Evolutionary conservation across 75 land plant species (phyloP).

Genomic region (Picea glauca): DNA sequence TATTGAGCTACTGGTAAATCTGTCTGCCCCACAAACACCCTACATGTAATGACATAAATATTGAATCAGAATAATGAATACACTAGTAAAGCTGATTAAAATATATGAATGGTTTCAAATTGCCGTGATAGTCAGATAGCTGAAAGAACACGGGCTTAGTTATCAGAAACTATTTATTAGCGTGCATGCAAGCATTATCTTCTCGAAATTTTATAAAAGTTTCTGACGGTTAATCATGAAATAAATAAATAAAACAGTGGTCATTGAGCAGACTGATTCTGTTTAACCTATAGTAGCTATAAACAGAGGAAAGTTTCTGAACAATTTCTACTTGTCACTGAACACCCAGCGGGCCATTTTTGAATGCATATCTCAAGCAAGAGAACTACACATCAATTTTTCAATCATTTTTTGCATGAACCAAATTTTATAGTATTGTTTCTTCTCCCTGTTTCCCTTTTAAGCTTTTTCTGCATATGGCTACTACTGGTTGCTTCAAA

Average conservation of each 20-base stretch:
- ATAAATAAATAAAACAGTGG: not conserved
- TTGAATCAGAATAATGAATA: not conserved
- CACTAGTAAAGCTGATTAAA: not conserved
- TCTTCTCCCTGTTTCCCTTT: too few species aligned
- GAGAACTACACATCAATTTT: too few species aligned
- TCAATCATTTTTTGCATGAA: too few species aligned
- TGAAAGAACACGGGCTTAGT: not conserved
- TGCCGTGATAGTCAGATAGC: not conserved
- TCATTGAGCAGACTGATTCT: not conserved
- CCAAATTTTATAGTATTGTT: too few species aligned
- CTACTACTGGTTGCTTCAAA: too few species aligned
- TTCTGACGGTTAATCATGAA: not conserved
- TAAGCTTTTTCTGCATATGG: too few species aligned
- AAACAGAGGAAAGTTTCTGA: too few species aligned
- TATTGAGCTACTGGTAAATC: constrained; percentile 29
- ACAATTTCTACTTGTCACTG: too few species aligned
- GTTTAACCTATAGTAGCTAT: not conserved
- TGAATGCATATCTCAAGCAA: too few species aligned
- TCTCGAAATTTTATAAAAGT: not conserved
- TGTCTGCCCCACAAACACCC: constrained; percentile 43
- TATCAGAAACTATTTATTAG: not conserved
- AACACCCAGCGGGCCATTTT: too few species aligned
- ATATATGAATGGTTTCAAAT: not conserved
- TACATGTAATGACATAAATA: constrained; percentile 1
- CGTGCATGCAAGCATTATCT: not conserved